A percentile compares a stretch with the other conserved stretches of the same genome.
These are phyloP conservation scores for Austroboletus festivus DNA, from an alignment of 768 basidiomycete genomes.

Conservation along the genomic window DNA sequence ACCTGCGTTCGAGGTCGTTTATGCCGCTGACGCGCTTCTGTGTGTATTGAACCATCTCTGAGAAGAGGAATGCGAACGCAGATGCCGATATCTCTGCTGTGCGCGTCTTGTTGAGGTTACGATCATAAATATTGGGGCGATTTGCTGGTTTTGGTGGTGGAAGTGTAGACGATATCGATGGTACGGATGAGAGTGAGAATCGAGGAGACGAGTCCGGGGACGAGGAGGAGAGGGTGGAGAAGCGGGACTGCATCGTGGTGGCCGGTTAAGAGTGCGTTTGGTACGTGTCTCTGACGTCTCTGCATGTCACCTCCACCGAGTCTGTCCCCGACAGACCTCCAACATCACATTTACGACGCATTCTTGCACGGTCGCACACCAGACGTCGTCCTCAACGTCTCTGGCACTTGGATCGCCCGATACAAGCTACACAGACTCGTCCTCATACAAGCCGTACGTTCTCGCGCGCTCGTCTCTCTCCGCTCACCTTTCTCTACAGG, in stretches of 20 bases:
- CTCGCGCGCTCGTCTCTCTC: background rate
- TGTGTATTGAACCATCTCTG: slow-evolving; percentile 92
- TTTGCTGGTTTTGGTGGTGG: slow-evolving; percentile 39
- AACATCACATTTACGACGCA: slow-evolving; percentile 72
- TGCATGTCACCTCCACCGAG: slow-evolving; percentile 40
- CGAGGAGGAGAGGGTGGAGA: slow-evolving; percentile 54
- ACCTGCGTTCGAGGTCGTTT: slow-evolving; percentile 93
- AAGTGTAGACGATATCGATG: too few species aligned
- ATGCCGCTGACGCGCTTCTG: slow-evolving; percentile 95
- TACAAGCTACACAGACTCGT: slow-evolving; percentile 84
- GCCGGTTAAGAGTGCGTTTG: background rate
- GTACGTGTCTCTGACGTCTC: background rate
- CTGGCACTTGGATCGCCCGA: slow-evolving; percentile 64
- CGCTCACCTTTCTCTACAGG: slow-evolving; percentile 42
- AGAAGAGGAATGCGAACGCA: slow-evolving; percentile 88
- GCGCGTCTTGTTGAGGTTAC: slow-evolving; percentile 84
- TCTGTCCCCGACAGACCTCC: slow-evolving; percentile 54
- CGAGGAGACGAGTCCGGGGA: slow-evolving; percentile 61
- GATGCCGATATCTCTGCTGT: slow-evolving; percentile 78
- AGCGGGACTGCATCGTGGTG: slow-evolving; percentile 56
- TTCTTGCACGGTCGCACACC: slow-evolving; percentile 70
- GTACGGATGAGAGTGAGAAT: slow-evolving; percentile 75
- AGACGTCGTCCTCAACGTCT: slow-evolving; percentile 72
- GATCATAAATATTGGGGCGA: slow-evolving; percentile 84
- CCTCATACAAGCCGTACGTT: slow-evolving; percentile 79